Evolutionary conservation across 225 moss, liverwort and hornwort species (phyloP), one percentile per base, ranked within the genome.

Genomic region (Pleurozium schreberi): DNA sequence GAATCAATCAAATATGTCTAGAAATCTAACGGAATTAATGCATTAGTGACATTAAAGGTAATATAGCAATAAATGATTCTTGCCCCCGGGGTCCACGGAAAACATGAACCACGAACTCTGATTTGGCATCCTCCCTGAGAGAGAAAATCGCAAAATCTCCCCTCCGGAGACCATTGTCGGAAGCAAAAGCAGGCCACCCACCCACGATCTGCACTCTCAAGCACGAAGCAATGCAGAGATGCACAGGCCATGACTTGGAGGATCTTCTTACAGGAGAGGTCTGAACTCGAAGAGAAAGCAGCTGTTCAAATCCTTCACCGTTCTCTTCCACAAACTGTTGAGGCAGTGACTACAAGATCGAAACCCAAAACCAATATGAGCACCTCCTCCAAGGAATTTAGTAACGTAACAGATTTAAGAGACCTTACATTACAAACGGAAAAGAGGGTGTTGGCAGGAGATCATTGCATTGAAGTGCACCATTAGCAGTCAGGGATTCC

Each of bases 161-260:
- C 21, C 1, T 12, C 62, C 27, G 4, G 38, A 90, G 70, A 28
- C 14, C 4, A 60, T 88, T 90, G 74, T 33, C 81, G 7, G 2
- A 6, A 50, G 12, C 49, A 6, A 90, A 90, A 33, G 65, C 34
- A 45, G n/a, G 5, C 85, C 85, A 90, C 38, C 81, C 74, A 36
- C 28, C 15, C 2, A 27, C 11, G 25, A 90, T 31, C 33, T 8
- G 13, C 16, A 84, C 80, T n/a, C 2, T 4, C 1, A 3, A 4
- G 6, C 7, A 1, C 5, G 1, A 3, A 18, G 3, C 0, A 17
- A 80, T 4, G 26, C 2, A 5, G 20, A 74, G 10, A 4, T 18
- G 34, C 81, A 65, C 81, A 49, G 0, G 12, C 90, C 90, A 90
- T 34, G 84, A 73, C 1, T 11, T 45, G 2, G 70, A 36, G 17